Evolutionary conservation across 106 monocot genomes (phyloP).

Genomic region (Triglochin maritima): DNA sequence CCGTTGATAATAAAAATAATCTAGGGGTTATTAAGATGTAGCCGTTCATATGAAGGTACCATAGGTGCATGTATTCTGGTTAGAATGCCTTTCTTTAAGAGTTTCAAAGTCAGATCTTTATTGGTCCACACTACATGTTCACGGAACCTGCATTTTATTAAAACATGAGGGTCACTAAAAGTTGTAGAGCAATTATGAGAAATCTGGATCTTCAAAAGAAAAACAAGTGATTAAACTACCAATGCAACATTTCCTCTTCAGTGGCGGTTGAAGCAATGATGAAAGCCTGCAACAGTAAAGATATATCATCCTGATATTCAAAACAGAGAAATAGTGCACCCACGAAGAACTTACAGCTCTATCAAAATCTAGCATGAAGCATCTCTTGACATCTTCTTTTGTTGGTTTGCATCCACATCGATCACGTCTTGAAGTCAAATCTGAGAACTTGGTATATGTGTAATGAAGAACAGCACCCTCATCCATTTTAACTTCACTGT

Average conservation of each 20-base stretch:
- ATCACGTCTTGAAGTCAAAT: slow-evolving; percentile 95
- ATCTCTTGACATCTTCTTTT: slow-evolving; percentile 96
- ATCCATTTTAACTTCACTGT: slow-evolving; percentile 85
- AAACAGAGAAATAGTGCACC: no score
- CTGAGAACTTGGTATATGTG: slow-evolving; percentile 95
- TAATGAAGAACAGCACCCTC: slow-evolving; percentile 96
- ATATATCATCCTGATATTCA: not conserved
- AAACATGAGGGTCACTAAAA: no score
- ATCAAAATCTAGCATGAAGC: slow-evolving; percentile 98
- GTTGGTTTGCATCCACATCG: slow-evolving; percentile 98
- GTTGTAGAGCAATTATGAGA: no score
- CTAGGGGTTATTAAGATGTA: no score
- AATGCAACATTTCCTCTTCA: slow-evolving; percentile 93
- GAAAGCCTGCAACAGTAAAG: slow-evolving; percentile 50
- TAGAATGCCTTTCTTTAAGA: slow-evolving; percentile 67
- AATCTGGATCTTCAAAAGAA: not conserved
- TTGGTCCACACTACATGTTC: slow-evolving; percentile 87
- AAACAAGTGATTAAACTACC: slow-evolving; percentile 18
- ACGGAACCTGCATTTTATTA: slow-evolving; percentile 40
- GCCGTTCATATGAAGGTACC: slow-evolving; percentile 21
- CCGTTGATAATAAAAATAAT: no score
- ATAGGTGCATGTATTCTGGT: slow-evolving; percentile 83
- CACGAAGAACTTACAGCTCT: slow-evolving; percentile 53
- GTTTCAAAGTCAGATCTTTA: slow-evolving; percentile 50
- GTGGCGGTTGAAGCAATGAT: slow-evolving; percentile 97